A percentile compares a stretch with the other conserved stretches of the same genome.
These are phyloP conservation scores for Pythium insidiosum DNA, from an alignment of 352 stramenopile species.

Conservation along the genomic window DNA sequence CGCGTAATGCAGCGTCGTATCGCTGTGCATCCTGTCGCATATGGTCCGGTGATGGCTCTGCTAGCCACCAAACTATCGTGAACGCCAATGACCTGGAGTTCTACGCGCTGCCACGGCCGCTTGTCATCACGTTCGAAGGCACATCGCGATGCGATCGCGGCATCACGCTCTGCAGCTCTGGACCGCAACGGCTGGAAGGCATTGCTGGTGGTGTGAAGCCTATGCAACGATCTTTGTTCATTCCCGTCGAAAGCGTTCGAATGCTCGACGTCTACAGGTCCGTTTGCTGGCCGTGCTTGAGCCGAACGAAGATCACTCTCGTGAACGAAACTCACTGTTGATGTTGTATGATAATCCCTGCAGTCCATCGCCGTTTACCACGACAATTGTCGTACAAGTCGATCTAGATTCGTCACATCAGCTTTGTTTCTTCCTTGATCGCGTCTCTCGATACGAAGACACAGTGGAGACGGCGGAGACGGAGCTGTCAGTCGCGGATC, in stretches of 20 bases:
- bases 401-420: constrained; percentile 25
- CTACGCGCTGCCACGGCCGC: not conserved
- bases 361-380: constrained; percentile 50
- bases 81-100: constrained; percentile 6
- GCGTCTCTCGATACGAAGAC: constrained; percentile 11
- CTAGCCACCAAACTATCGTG: not conserved
- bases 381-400: constrained; percentile 37
- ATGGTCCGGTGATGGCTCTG: constrained; percentile 16
- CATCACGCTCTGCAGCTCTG: too few relatives aligned
- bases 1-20: too few relatives aligned
- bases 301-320: too few relatives aligned
- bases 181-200: too few relatives aligned
- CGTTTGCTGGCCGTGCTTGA: too few relatives aligned
- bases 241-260: constrained; percentile 7
- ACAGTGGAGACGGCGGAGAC: too few relatives aligned
- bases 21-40: constrained; percentile 19
- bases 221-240: constrained; percentile 3
- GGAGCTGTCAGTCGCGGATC: constrained; percentile 7
- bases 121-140: constrained; percentile 2
- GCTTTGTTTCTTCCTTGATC: constrained; percentile 50
- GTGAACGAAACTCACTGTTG: too few relatives aligned
- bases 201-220: too few relatives aligned
- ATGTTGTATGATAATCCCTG: too few relatives aligned
- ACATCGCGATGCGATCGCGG: too few relatives aligned
- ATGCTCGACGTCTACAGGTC: constrained; percentile 38